These are phyloP conservation scores for Hypoxylon fragiforme DNA, from an alignment of 495 filamentous ascomycete genomes.

Conservation along the genomic window DNA sequence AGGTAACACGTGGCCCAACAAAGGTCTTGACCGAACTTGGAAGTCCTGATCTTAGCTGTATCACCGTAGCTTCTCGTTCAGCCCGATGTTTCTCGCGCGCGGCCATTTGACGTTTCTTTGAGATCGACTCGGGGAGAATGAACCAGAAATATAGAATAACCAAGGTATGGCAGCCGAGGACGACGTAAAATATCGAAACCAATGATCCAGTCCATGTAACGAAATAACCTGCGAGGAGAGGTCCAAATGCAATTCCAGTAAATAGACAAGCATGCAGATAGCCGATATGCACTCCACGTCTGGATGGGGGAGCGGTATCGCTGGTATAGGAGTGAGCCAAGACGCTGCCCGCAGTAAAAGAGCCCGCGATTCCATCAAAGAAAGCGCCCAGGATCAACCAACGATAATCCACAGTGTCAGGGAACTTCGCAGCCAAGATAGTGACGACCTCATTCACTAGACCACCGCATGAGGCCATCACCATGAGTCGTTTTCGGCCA, in stretches of 20 bases:
- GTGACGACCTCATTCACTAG: conserved; percentile 72
- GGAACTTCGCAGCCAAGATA: conserved; percentile 72
- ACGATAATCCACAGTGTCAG: conserved; percentile 69
- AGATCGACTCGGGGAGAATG: conserved; percentile 80
- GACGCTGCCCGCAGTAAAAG: conserved; percentile 81
- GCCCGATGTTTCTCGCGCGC: conserved; percentile 67
- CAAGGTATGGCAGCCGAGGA: conserved; percentile 67
- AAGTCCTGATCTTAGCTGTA: conserved; percentile 23
- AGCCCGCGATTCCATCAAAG: conserved; percentile 81
- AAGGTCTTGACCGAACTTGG: conserved; percentile 23
- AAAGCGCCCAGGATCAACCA: conserved; percentile 74
- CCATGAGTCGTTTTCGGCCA: conserved; percentile 74
- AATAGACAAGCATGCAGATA: conserved; percentile 89
- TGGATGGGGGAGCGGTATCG: conserved; percentile 80
- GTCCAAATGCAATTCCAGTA: conserved; percentile 80
- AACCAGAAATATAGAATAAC: conserved; percentile 71
- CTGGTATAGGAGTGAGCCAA: conserved; percentile 81
- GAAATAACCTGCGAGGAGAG: conserved; percentile 74
- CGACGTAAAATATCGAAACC: conserved; percentile 76
- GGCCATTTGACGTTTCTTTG: conserved; percentile 62
- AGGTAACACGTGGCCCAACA: conserved; percentile 19
- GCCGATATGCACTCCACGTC: conserved; percentile 82
- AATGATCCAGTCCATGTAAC: conserved; percentile 69
- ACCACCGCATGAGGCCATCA: conserved; percentile 66
- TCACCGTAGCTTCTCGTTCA: conserved; percentile 30